These are phyloP conservation scores for Silene latifolia DNA, from an alignment of 148 eudicot species.

Conservation along the genomic window DNA sequence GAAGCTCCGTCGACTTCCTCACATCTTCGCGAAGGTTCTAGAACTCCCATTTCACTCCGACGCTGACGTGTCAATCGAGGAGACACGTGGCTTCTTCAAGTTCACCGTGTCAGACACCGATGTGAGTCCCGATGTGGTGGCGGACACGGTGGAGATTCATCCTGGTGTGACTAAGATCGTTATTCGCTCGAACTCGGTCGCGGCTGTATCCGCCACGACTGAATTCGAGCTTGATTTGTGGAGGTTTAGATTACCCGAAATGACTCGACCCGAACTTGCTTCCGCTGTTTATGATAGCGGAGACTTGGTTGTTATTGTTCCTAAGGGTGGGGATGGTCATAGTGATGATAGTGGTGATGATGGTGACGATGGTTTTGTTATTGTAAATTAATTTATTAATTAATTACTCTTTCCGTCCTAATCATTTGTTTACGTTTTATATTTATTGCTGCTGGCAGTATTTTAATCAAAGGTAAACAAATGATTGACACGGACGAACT, in stretches of 20 bases:
- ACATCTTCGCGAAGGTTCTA: constrained; percentile 84
- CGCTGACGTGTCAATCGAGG: constrained; percentile 63
- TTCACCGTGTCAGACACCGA: constrained; percentile 39
- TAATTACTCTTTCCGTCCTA: too few species aligned
- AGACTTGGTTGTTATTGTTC: constrained; percentile 74
- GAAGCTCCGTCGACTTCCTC: constrained; percentile 77
- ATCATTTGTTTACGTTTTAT: too few species aligned
- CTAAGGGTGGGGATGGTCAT: constrained; percentile 38
- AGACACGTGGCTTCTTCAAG: constrained; percentile 43
- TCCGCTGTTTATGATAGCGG: constrained; percentile 55
- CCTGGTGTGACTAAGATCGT: neutral
- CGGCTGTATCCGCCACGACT: neutral
- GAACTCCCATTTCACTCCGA: constrained; percentile 81
- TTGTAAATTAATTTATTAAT: constrained; percentile 51
- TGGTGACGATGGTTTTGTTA: constrained; percentile 39
- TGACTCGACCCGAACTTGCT: constrained; percentile 62
- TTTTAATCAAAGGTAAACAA: too few species aligned
- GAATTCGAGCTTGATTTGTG: constrained; percentile 67
- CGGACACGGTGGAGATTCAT: neutral
- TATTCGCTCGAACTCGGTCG: neutral
- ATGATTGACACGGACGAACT: too few species aligned
- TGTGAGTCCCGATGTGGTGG: neutral
- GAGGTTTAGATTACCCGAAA: constrained; percentile 71
- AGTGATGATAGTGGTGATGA: constrained; percentile 9
- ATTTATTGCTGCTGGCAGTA: too few species aligned